Conservation (phyloP, 2,329 filamentous ascomycete species). For the Aaosphaeria pasadenensis region DNA sequence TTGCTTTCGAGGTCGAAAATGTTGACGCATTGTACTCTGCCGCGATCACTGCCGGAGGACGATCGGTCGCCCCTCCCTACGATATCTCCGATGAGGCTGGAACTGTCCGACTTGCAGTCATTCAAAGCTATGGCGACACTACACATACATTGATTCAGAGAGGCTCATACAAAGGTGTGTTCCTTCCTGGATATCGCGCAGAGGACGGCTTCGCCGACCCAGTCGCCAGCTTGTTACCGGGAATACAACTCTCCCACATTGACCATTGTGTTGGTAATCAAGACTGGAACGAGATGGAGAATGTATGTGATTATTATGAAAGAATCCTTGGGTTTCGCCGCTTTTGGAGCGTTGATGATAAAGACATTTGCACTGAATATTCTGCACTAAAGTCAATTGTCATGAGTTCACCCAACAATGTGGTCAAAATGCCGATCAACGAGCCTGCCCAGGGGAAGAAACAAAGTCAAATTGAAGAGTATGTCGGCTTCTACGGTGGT, state of each 20-base stretch:
- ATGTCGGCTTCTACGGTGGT: conserved; percentile 78
- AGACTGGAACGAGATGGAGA: conserved; percentile 78
- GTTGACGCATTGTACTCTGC: conserved; percentile 71
- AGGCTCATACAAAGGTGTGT: conserved; percentile 63
- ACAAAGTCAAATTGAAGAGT: conserved; percentile 85
- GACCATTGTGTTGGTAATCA: conserved; percentile 96
- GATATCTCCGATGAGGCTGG: conserved; percentile 56
- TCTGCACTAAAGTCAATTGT: conserved; percentile 81
- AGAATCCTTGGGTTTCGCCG: conserved; percentile 82
- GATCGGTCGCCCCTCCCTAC: conserved; percentile 60
- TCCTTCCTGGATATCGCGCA: conserved; percentile 72
- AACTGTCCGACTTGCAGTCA: conserved; percentile 70
- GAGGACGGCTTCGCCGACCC: conserved; percentile 44
- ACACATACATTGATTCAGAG: conserved; percentile 83
- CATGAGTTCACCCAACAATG: conserved; percentile 76
- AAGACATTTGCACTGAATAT: conserved; percentile 83
- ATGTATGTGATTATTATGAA: conserved; percentile 65
- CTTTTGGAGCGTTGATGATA: conserved; percentile 92
- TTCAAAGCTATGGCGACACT: conserved; percentile 86
- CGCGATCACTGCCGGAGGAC: conserved; percentile 63
- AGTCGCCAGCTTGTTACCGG: conserved; percentile 49
- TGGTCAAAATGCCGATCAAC: conserved; percentile 96
- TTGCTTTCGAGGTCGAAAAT: conserved; percentile 85
- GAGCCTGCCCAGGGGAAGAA: conserved; percentile 83
- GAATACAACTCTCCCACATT: conserved; percentile 66